Conservation (phyloP, 805 yeast genomes). For the Candida qinlingensis region DNA sequence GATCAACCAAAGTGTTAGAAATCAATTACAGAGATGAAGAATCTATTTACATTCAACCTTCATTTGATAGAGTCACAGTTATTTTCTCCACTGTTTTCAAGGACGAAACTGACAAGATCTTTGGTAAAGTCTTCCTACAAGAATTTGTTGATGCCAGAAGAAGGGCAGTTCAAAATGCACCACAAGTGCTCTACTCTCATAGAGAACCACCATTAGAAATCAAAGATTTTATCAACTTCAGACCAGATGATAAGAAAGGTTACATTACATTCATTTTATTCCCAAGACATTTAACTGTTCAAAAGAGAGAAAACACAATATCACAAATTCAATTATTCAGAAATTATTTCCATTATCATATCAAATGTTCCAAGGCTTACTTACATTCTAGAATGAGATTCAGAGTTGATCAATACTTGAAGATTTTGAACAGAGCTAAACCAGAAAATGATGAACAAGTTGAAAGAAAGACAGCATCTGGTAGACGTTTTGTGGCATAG, state of each 20-base stretch:
- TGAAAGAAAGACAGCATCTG: slow-evolving; percentile 30
- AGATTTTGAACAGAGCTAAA: slow-evolving; percentile 93
- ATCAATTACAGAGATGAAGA: slow-evolving; percentile 91
- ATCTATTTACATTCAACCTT: slow-evolving; percentile 83
- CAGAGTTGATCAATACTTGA: slow-evolving; percentile 89
- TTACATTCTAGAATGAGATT: slow-evolving; percentile 98
- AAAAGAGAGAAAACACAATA: slow-evolving; percentile 78
- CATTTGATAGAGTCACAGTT: slow-evolving; percentile 94
- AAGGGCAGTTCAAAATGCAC: slow-evolving; percentile 94
- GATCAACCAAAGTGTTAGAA: slow-evolving; percentile 20
- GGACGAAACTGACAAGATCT: slow-evolving; percentile 93
- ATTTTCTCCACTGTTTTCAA: slow-evolving; percentile 90
- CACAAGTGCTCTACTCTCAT: slow-evolving; percentile 91
- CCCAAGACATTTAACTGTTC: slow-evolving; percentile 68
- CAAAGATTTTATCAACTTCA: slow-evolving; percentile 36
- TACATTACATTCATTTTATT: slow-evolving; percentile 69
- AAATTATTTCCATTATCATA: slow-evolving; percentile 97
- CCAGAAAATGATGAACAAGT: slow-evolving; percentile 82
- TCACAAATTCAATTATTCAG: slow-evolving; percentile 90
- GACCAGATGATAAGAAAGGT: slow-evolving; percentile 41
- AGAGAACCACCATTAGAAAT: slow-evolving; percentile 91
- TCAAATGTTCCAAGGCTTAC: slow-evolving; percentile 96
- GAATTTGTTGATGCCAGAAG: slow-evolving; percentile 96
- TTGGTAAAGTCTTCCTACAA: slow-evolving; percentile 84
- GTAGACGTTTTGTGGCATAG: slow-evolving; percentile 24